These are phyloP conservation scores for Podospora conica DNA, from an alignment of 495 filamentous ascomycete genomes.

Conservation along the genomic window DNA sequence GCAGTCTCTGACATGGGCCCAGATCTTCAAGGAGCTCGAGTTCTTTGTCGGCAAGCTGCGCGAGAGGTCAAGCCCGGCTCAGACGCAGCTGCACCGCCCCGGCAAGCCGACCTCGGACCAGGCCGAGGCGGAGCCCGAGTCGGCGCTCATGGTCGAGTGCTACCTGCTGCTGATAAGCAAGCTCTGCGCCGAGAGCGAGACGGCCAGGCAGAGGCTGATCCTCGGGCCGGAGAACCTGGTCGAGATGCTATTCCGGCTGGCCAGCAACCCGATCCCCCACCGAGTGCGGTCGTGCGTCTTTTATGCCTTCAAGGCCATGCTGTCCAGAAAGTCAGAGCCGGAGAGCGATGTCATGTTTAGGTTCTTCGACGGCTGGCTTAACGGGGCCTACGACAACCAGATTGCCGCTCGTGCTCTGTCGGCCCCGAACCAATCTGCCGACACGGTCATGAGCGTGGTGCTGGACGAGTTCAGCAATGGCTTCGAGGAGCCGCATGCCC, in stretches of 20 bases:
- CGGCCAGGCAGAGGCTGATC: constrained; percentile 63
- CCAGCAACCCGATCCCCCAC: constrained; percentile 59
- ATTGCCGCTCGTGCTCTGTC: constrained; percentile 30
- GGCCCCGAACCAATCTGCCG: constrained; percentile 33
- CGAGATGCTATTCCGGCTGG: constrained; percentile 61
- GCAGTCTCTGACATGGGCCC: constrained; percentile 77
- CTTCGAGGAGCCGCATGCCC: constrained; percentile 77
- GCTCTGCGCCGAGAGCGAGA: constrained; percentile 59
- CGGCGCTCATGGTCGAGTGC: constrained; percentile 83
- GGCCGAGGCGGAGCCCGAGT: constrained; percentile 74
- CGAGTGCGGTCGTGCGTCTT: constrained; percentile 76
- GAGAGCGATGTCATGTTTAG: constrained; percentile 63
- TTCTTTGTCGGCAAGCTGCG: constrained; percentile 64
- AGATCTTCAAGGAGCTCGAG: constrained; percentile 84
- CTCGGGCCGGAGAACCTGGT: constrained; percentile 55
- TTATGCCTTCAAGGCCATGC: constrained; percentile 56
- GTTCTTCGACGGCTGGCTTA: constrained; percentile 65
- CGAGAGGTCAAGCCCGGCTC: constrained; percentile 53
- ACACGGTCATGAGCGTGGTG: constrained; percentile 46
- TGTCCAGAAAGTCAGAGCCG: constrained; percentile 56
- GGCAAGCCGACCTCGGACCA: constrained; percentile 49
- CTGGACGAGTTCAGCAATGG: constrained; percentile 56
- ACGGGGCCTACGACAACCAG: constrained; percentile 40
- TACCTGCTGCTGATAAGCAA: constrained; percentile 84
- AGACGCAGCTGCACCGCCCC: constrained; percentile 49